Base-by-base conservation (phyloP, 768 basidiomycete genomes). In the Leccinum imitatum region DNA sequence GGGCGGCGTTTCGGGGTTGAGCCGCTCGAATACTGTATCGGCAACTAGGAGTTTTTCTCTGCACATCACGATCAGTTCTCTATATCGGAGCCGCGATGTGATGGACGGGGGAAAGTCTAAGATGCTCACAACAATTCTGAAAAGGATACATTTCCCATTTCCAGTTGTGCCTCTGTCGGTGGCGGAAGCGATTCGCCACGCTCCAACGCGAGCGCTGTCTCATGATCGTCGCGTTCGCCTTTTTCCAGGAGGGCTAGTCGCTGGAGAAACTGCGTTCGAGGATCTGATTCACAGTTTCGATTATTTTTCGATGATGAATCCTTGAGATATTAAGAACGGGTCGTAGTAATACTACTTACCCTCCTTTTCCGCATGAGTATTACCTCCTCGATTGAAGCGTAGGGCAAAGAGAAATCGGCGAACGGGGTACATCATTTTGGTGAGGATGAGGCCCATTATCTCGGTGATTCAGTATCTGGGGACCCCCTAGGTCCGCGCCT, bases 181-280 rank as follows among this genome's bases (percentile, higher is more conserved):
- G 35, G 54, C 3, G 68, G 72, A 51, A 72, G 56, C 1, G 55
- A 7, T 23, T 57, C 56, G 1, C 75, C 78, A 3, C 71, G 67
- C 41, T 74, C 60, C 15, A 81, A 59, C 1, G 80, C 77, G 41
- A 78, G 63, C 14, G 67, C 67, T 30, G 65, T 31, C 6, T 50
- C 8, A 15, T 66, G 15, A 11, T 68, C 67, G 21, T 69, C 67
- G 3, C 39, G 56, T 52, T 69, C 65, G 5, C 52, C 64, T 6
- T 7, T 3, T 47, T 68, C 64, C n/a, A 69, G 27, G 17, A 68
- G 48, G 2, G 54, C 60, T 13, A 69, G 21, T 23, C 25, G 37
- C 14, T 53, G 25, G 50, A 66, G 23, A 39, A 59, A 41, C 27
- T 52, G 6, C 17, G 0, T 17, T 39, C 54, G 54, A 8, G 66